Evolutionary conservation across 768 basidiomycete species (phyloP).

Genomic region (Coprinellus micaceus): DNA sequence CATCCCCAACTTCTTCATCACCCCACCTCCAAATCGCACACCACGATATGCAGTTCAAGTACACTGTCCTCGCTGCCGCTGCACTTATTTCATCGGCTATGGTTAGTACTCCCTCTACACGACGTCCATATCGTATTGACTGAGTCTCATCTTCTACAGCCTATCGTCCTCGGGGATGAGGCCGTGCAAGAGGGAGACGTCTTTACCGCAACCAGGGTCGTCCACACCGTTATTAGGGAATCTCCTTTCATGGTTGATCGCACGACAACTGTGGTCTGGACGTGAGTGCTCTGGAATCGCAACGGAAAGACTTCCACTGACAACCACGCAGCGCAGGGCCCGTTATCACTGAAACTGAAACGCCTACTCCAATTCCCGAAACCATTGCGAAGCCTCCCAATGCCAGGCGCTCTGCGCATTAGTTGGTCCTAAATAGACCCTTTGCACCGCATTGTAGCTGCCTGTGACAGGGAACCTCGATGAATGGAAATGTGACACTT

Average conservation of each 20-base stretch:
- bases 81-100: background rate
- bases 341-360: background rate
- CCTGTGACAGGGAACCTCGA: no score
- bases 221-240: background rate
- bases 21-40: background rate
- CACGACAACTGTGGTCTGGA: slow-evolving; percentile 1
- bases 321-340: no score
- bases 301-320: background rate
- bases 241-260: background rate
- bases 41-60: background rate
- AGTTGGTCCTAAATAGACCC: no score
- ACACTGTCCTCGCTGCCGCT: background rate
- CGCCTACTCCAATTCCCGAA: background rate
- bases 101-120: background rate
- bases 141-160: background rate
- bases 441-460: no score
- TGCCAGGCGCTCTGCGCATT: no score
- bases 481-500: no score
- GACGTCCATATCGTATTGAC: background rate
- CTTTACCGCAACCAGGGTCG: background rate
- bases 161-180: no score
- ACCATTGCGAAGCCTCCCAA: background rate
- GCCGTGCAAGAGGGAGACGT: no score
- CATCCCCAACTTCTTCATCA: background rate
- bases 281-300: background rate